phyloP scores from a whole-genome alignment of 1,284 basidiomycete genomes.

The Naganishia liquefaciens region DNA sequence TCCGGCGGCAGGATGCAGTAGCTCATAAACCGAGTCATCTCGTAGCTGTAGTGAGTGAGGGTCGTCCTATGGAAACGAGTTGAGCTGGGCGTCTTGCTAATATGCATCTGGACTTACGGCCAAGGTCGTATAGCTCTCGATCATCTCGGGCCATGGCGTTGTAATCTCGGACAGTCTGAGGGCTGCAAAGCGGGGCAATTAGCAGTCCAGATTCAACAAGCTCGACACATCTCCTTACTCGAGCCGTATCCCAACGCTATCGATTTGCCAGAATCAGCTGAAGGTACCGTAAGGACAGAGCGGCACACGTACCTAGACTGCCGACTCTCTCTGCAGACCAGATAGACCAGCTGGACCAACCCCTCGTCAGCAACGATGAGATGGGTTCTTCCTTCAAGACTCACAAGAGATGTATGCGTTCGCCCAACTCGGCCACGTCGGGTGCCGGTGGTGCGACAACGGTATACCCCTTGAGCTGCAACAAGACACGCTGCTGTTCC shows the following conservation, averaged over 20 bases:
- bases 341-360: conserved; percentile 43
- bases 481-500: conserved; percentile 36
- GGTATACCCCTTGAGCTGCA: conserved; percentile 39
- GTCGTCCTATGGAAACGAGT: conserved; percentile 38
- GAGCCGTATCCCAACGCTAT: conserved; percentile 27
- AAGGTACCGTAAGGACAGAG: background rate
- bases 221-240: conserved; percentile 1
- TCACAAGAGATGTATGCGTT: conserved; percentile 48
- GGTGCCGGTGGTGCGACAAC: conserved; percentile 35
- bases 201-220: background rate
- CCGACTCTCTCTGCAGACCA: conserved; percentile 38
- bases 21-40: conserved; percentile 33
- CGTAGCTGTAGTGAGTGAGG: conserved; percentile 35
- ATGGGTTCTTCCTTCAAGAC: conserved; percentile 24
- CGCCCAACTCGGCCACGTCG: conserved; percentile 39
- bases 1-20: conserved; percentile 21
- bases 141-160: conserved; percentile 46
- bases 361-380: background rate
- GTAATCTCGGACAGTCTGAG: conserved; percentile 36
- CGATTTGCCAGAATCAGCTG: background rate
- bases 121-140: conserved; percentile 41
- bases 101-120: conserved; percentile 12
- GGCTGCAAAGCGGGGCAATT: background rate
- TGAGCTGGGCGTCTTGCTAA: conserved; percentile 27
- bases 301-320: conserved; percentile 25